Evolutionary conservation across 768 basidiomycete genomes (phyloP), one percentile per base, ranked within the genome.

Genomic region (Kwoniella botswanensis): DNA sequence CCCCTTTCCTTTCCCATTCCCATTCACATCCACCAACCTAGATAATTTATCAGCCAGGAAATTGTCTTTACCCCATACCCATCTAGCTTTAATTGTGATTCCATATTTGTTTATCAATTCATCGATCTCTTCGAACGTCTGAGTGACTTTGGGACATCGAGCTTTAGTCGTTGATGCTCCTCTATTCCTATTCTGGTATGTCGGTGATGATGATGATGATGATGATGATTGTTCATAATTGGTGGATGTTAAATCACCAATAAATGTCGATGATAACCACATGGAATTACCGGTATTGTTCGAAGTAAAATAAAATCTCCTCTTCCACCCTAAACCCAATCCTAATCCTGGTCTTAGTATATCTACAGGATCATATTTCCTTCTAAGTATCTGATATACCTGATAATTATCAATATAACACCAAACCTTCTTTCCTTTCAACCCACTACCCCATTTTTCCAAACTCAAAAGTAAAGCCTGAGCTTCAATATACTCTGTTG

Each of bases 21-120:
- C 35, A 35, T 35, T 35, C 0, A 35, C 35, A 35, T 35, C 35
- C 6, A 35, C 56, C 0, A 70, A 41, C n/a, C 68, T 56, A 6
- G 55, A 58, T 21, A 70, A 46, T 44, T 42, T 59, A 62, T 70
- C 68, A 9, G 68, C 68, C 22, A 70, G 24, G n/a, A 50, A 43
- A 55, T 70, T 70, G 46, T 70, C 68, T 44, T 70, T 70, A 44
- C 68, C 68, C 62, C 63, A 70, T 18, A 70, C 68, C 68, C 68
- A 70, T 59, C 68, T 26, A 4, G 68, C 68, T 53, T 57, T 64
- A 2, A 70, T 43, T 1, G 53, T 46, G 29, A 70, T 70, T 43
- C 43, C 55, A 35, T 70, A 42, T 26, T 26, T 29, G 7, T 43
- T 17, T 57, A 70, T 61, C 52, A 70, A 35, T 11, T 44, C 18